Evolutionary conservation across 108 stramenopile species (phyloP), one percentile per base, ranked within the genome.

Genomic region (Thalassiosira profunda): DNA sequence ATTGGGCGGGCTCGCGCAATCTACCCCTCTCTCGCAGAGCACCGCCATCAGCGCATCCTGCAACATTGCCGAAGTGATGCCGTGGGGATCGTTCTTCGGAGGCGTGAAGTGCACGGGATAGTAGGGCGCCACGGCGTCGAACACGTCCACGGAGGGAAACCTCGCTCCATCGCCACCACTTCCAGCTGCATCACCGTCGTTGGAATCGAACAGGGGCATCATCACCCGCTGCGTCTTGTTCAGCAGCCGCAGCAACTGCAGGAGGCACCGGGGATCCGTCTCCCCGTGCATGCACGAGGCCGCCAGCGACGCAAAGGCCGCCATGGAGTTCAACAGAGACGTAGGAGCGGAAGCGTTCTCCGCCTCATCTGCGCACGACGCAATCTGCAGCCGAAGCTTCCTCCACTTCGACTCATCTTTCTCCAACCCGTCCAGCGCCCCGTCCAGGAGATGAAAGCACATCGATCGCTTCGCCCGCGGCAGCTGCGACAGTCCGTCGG

Each of bases 61-160:
- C 34, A 95, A 73, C 29, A 85, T 76, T 29, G 82, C 78, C 29
- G 78, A 63, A 11, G 94, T 92, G 43, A 95, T 92, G 14, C 89
- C 84, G 69, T 92, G 78, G 7, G 85, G 72, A 72, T 92, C 85
- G 70, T 92, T 90, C 28, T 88, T 89, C 10, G 94, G 94, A 20
- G 94, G 94, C 23, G 84, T 86, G 43, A 95, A 95, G 55, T 92
- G 84, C 26, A 95, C 78, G 4, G 94, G 94, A 61, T 86, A 95
- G 72, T 95, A 95, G 9, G 89, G 87, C 24, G 89, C 89, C 1
- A 91, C 89, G 4, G 89, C 91, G 43, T 95, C 94, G 63, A 95
- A 95, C 29, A 92, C 44, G 29, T 72, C 72, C 30, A 75, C 82
- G 15, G 74, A 70, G 2, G 91, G 94, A 61, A 93, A 93, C 5